These are phyloP conservation scores for Termitomyces sp. DNA, from an alignment of 768 basidiomycete species.

Conservation along the genomic window DNA sequence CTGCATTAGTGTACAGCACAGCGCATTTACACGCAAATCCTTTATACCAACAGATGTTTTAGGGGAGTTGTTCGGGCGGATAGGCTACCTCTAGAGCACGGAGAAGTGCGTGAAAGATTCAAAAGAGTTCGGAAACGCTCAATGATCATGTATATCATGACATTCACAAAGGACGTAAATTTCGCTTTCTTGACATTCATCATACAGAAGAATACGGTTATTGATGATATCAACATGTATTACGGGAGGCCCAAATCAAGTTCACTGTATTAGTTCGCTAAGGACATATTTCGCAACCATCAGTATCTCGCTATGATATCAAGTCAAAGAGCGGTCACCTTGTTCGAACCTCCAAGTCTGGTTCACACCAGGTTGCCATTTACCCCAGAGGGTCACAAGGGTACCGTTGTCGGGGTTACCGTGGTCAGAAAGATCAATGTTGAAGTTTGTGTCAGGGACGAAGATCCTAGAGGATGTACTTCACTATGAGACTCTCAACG, in stretches of 20 bases:
- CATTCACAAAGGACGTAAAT: neutral
- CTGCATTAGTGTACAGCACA: too few species aligned
- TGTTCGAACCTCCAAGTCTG: constrained; percentile 38
- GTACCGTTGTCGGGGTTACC: constrained; percentile 40
- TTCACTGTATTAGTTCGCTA: neutral
- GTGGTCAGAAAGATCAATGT: constrained; percentile 38
- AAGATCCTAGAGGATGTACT: constrained; percentile 29
- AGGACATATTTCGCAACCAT: neutral
- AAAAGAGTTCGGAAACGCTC: too few species aligned
- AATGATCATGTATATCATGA: too few species aligned
- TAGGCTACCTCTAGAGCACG: neutral
- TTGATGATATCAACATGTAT: neutral
- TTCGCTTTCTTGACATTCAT: neutral
- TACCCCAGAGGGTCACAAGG: constrained; percentile 34
- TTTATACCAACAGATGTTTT: too few species aligned
- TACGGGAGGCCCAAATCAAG: neutral
- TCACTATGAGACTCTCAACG: neutral
- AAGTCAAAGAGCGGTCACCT: neutral
- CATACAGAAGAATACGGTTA: neutral
- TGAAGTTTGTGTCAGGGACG: constrained; percentile 23
- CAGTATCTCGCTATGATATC: neutral
- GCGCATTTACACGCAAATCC: too few species aligned
- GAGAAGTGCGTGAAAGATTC: neutral
- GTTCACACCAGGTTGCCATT: constrained; percentile 31
- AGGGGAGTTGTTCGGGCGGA: too few species aligned